Conservation (phyloP, 805 yeast genomes). For the Dipodascus geniculatus region DNA sequence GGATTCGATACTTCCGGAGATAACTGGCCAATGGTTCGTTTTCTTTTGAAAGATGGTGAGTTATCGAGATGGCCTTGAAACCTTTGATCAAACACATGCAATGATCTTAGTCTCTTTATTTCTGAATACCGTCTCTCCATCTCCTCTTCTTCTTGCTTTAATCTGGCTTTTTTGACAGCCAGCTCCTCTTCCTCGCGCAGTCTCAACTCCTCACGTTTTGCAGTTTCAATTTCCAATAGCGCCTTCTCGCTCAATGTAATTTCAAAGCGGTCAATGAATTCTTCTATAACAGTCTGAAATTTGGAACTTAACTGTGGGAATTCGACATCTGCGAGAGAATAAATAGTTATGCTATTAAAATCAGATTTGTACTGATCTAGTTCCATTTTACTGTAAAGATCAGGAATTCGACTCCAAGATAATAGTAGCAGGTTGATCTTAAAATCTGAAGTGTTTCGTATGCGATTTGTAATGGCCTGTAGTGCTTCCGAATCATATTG, state of each 20-base stretch:
- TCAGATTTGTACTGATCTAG: neutral
- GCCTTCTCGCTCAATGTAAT: neutral
- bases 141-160: neutral
- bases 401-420: neutral
- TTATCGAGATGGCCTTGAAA: neutral
- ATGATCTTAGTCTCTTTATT: neutral
- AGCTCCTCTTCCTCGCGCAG: neutral
- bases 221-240: neutral
- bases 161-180: neutral
- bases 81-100: neutral
- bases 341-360: neutral
- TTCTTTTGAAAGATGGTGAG: neutral
- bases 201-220: neutral
- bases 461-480: neutral
- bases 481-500: neutral
- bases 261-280: neutral
- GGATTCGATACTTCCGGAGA: neutral
- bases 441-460: neutral
- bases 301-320: neutral
- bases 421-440: neutral
- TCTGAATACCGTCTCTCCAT: neutral
- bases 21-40: neutral
- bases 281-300: neutral
- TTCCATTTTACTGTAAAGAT: neutral
- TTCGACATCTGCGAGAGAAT: neutral